Evolutionary conservation across 345 rosid species (phyloP).

Genomic region (Citrus hindsii): DNA sequence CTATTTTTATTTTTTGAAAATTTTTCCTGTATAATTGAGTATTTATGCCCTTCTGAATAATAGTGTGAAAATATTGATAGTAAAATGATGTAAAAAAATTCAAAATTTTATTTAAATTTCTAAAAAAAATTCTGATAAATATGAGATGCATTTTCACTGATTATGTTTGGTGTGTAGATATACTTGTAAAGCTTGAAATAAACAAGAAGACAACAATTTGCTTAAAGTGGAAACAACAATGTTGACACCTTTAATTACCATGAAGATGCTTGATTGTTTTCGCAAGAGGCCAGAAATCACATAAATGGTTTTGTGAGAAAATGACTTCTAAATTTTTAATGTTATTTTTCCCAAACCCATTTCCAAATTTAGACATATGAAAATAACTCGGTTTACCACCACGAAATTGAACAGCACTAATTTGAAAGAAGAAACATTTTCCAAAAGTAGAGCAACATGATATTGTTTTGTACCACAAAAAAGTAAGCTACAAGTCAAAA

Average conservation of each 20-base stretch:
- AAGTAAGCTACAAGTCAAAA: background rate
- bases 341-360: background rate
- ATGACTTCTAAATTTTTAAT: slow-evolving; percentile 3
- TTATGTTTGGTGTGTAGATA: background rate
- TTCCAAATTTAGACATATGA: background rate
- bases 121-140: too few species aligned
- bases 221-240: background rate
- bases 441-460: slow-evolving; percentile 10
- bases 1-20: too few species aligned
- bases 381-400: background rate
- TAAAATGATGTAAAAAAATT: too few species aligned
- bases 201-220: background rate
- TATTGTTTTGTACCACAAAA: background rate
- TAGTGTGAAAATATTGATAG: too few species aligned
- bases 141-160: background rate
- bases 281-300: background rate
- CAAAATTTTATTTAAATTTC: too few species aligned
- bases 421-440: background rate
- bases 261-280: background rate
- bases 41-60: background rate
- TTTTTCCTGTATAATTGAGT: background rate
- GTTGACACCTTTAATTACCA: background rate
- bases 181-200: background rate
- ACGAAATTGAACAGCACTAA: background rate
- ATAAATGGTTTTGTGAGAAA: background rate